Evolutionary conservation across 2,329 filamentous ascomycete species (phyloP), one percentile per base, ranked within the genome.

Genomic region (Elsinoe fawcettii): DNA sequence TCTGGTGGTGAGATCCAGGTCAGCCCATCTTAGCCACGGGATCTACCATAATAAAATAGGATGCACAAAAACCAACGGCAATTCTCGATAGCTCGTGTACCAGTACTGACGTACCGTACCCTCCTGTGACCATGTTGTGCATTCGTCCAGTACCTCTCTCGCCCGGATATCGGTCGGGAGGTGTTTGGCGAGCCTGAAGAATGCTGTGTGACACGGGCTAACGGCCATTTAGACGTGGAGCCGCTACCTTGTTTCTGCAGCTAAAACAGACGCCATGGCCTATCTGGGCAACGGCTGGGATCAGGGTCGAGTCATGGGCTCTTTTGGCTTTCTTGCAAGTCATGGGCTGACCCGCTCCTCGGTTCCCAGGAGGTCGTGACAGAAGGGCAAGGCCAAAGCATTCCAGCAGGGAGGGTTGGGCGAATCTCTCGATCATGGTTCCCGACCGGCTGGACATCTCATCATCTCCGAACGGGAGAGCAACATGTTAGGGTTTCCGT

Each of bases 391-490:
- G 23, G 11, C 5, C 34, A 3, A n/a, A 37, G 11, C 25, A 22
- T 53, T 12, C 16, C 32, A 53, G 16, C 32, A 25, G 25, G 49
- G 14, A 25, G 49, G 30, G 16, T 30, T 30, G 16, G 16, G 16
- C 22, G 18, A 14, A 36, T 53, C 49, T 37, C 44, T 49, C 44
- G 44, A 51, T 51, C 25, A 51, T 51, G 25, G 49, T 53, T 53
- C 49, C 49, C 49, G 32, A 39, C n/a, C 30, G 30, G 49, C 49
- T 53, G 49, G 49, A 53, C 49, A 25, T 36, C 12, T 39, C 49
- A 39, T 53, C 49, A 53, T 53, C 32, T 53, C 49, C 49, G 49
- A 34, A 39, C 49, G 49, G 49, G 49, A 53, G 49, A 53, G 49
- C 32, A 39, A 39, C 49, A 53, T 14, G 20, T 53, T 36, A 53